A percentile compares a stretch with the other conserved stretches of the same genome.
phyloP scores from a whole-genome alignment of 2,329 filamentous ascomycete genomes.

The Colletotrichum lini region DNA sequence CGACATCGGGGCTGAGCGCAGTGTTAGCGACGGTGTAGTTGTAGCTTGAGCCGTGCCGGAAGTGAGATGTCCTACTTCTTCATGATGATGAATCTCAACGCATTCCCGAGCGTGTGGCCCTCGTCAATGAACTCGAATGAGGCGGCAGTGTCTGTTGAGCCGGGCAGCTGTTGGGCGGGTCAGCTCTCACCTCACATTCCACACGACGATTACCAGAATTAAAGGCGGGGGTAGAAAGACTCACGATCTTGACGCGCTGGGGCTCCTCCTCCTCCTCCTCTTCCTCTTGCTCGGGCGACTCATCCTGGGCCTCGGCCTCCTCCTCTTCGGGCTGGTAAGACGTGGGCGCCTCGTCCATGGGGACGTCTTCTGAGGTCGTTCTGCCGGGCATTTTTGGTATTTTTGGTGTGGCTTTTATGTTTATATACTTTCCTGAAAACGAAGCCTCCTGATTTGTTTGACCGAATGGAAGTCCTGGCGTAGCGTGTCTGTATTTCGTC shows the following conservation, averaged over 20 bases:
- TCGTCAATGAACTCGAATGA: conserved; percentile 96
- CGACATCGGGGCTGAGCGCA: conserved; percentile 83
- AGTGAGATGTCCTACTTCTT: conserved; percentile 79
- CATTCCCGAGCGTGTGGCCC: conserved; percentile 96
- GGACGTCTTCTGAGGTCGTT: conserved; percentile 57
- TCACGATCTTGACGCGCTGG: conserved; percentile 75
- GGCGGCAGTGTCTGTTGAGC: conserved; percentile 87
- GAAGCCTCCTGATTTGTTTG: neutral
- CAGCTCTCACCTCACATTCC: conserved; percentile 6
- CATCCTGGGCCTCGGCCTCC: conserved; percentile 50
- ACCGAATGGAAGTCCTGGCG: neutral
- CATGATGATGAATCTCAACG: conserved; percentile 95
- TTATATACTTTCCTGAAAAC: neutral
- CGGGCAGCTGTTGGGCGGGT: conserved; percentile 76
- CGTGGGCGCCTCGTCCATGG: conserved; percentile 50
- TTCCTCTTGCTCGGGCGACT: conserved; percentile 59
- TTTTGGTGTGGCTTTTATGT: neutral
- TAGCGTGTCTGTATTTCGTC: neutral
- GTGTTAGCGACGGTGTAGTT: conserved; percentile 17
- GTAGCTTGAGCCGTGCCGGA: no score
- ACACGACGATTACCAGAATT: neutral
- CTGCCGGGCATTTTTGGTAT: conserved; percentile 55
- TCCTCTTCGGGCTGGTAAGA: conserved; percentile 53
- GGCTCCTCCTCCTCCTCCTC: conserved; percentile 63
- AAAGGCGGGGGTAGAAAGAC: conserved; percentile 38